Base-by-base conservation (phyloP, 768 basidiomycete species). In the Leccinum obscurum region DNA sequence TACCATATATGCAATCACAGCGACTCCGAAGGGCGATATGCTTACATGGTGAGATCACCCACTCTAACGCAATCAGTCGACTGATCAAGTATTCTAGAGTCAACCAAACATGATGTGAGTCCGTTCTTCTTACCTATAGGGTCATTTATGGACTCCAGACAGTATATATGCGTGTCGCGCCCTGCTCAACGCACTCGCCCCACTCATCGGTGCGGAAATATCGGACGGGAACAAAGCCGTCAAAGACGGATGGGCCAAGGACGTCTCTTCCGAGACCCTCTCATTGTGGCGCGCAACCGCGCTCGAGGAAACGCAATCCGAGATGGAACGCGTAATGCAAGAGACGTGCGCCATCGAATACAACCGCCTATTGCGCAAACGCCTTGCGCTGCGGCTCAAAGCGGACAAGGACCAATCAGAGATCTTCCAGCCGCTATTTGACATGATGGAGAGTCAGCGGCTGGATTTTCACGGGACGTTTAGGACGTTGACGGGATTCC, bases 391-490 rank as follows among this genome's bases (percentile, higher is more conserved):
- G 34, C 80, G 82, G 49, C 79, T 77, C n/a, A 64, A 76, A 30
- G 79, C 84, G 24, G 57, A 77, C 2, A 76, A 72, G 1, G 94
- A 97, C 75, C 87, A 90, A 58, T 68, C 75, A 1, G 66, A 72
- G 39, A 69, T 95, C 46, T 78, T 88, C 62, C 80, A 80, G 8
- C 88, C 89, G 1, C 80, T 95, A 46, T 79, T 98, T n/a, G 78
- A 84, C 44, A 73, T 95, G 35, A 83, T 98, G 77, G 83, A 88
- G 58, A 71, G 73, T 2, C 84, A 94, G 63, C 77, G 79, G 54
- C 80, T 98, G n/a, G 97, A 98, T 75, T 96, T 94, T 76, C 87
- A 94, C 68, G 81, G 83, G 14, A 89, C 93, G 3, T 93, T 98
- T 81, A 85, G 96, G 26, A 77, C 72, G 4, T 78, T 99, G 9